Evolutionary conservation across 176 grass and related monocot species (phyloP).

Genomic region (Rhynchospora tenuis): DNA sequence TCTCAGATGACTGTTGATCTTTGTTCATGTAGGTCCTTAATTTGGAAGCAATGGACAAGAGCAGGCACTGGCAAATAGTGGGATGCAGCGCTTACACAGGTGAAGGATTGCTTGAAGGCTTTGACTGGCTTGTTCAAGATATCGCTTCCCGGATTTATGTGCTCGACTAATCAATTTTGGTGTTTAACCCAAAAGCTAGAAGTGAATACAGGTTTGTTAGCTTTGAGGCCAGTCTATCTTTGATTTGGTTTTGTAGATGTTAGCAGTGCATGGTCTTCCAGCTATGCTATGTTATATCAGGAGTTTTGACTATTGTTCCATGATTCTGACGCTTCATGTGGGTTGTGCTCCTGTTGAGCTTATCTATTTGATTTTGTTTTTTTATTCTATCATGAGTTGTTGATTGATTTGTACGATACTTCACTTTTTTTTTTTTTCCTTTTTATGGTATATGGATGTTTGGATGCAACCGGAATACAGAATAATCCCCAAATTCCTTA

Average conservation of each 20-base stretch:
- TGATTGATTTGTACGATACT: too few relatives aligned
- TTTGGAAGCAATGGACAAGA: constrained; percentile 64
- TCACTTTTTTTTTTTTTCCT: too few relatives aligned
- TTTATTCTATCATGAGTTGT: too few relatives aligned
- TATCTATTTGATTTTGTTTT: too few relatives aligned
- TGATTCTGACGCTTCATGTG: too few relatives aligned
- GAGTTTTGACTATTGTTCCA: too few relatives aligned
- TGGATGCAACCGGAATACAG: too few relatives aligned
- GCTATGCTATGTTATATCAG: neutral
- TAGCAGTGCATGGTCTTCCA: neutral
- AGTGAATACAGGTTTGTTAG: neutral
- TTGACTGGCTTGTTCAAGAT: constrained; percentile 84
- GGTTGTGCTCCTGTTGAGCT: too few relatives aligned
- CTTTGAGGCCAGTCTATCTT: neutral
- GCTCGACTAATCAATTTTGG: constrained; percentile 27
- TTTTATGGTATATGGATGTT: too few relatives aligned
- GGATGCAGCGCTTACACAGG: constrained; percentile 80
- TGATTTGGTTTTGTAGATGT: neutral
- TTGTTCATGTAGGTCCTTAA: constrained; percentile 54
- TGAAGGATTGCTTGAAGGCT: constrained; percentile 59
- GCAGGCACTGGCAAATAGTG: constrained; percentile 63
- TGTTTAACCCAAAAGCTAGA: neutral
- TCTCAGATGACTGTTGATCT: neutral
- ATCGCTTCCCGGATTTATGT: constrained; percentile 77
- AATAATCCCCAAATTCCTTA: too few relatives aligned